Conservation (phyloP, 352 stramenopile genomes). For the Phytophthora multivora region DNA sequence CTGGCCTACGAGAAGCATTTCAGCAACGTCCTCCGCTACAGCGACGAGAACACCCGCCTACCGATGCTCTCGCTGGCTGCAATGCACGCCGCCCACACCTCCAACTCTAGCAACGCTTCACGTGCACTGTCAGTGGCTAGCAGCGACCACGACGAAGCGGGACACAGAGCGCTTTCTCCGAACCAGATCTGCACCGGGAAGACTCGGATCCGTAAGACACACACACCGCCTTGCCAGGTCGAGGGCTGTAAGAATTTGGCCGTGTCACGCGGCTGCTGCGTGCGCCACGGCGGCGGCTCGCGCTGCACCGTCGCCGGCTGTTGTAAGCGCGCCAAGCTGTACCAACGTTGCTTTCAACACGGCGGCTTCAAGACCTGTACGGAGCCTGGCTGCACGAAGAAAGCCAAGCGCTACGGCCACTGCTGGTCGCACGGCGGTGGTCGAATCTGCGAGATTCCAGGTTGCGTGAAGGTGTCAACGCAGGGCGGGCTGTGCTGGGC, state of each 20-base stretch:
- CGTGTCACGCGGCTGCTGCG: conserved; percentile 53
- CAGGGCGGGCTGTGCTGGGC: conserved; percentile 68
- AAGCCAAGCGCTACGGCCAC: conserved; percentile 70
- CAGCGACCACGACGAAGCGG: conserved; percentile 10
- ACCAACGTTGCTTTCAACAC: conserved; percentile 71
- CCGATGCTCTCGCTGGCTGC: conserved; percentile 19
- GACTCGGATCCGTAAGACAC: conserved; percentile 36
- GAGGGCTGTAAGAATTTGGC: conserved; percentile 64
- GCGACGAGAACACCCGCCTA: conserved; percentile 14
- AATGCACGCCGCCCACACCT: conserved; percentile 20
- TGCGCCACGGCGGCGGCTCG: conserved; percentile 56
- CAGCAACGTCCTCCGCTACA: conserved; percentile 16
- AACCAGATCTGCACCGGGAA: conserved; percentile 6
- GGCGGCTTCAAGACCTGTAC: conserved; percentile 69
- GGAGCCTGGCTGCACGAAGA: conserved; percentile 58
- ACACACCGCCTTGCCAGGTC: conserved; percentile 62
- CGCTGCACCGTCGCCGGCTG: conserved; percentile 40
- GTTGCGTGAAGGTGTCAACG: conserved; percentile 63
- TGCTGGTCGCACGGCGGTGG: conserved; percentile 76
- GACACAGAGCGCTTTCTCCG: not conserved
- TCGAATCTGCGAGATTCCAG: conserved; percentile 56
- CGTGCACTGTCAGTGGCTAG: conserved; percentile 5
- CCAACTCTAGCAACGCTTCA: conserved; percentile 6
- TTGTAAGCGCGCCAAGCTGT: conserved; percentile 58
- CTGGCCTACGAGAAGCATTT: conserved; percentile 13